Evolutionary conservation across 2,329 filamentous ascomycete species (phyloP).

Genomic region (Alternaria gansuensis): DNA sequence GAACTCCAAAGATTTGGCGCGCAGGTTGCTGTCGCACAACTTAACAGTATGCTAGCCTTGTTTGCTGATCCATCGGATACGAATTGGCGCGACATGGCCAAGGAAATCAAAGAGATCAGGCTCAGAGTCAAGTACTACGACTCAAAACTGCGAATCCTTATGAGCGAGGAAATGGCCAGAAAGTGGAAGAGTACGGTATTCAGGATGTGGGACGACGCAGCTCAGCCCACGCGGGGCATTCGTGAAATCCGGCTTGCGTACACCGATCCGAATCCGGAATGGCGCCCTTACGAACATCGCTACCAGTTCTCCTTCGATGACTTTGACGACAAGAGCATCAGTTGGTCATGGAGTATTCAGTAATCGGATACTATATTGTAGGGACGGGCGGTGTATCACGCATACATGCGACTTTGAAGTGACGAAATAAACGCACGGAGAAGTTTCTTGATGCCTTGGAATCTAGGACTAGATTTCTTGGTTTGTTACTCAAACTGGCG

Average conservation of each 20-base stretch:
- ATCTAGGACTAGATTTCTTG: background rate
- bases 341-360: background rate
- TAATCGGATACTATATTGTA: too few relatives aligned
- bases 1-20: background rate
- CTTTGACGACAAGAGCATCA: background rate
- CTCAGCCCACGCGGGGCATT: background rate
- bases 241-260: background rate
- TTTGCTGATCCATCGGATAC: background rate
- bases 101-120: background rate
- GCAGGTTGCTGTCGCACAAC: background rate
- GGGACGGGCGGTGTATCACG: too few relatives aligned
- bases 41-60: background rate
- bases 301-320: background rate
- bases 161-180: background rate
- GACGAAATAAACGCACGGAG: background rate
- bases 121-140: background rate
- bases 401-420: background rate
- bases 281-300: background rate
- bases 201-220: background rate
- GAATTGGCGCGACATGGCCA: constrained; percentile 1
- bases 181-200: background rate
- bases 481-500: background rate
- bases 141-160: background rate
- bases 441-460: background rate
- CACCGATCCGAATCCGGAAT: background rate